Evolutionary conservation across 306 rosid genomes (phyloP).

Genomic region (Argentina anserina): DNA sequence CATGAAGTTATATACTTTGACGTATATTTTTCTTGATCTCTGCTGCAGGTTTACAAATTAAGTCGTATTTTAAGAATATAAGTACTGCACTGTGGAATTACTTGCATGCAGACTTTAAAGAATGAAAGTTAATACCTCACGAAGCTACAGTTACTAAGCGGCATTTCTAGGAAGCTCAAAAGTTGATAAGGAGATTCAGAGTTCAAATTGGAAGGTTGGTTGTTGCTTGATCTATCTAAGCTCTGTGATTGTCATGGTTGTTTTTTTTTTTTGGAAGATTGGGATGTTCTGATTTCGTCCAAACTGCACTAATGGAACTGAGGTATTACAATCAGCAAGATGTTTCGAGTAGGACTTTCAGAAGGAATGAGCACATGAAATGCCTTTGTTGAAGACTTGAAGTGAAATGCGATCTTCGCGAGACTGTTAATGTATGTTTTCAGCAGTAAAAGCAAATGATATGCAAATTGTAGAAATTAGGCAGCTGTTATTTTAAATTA

Average conservation of each 20-base stretch:
- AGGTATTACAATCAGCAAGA: neutral
- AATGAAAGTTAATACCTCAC: neutral
- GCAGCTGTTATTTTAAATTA: neutral
- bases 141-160: neutral
- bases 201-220: neutral
- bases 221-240: neutral
- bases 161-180: neutral
- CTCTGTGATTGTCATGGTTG: neutral
- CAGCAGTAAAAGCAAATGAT: neutral
- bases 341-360: neutral
- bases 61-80: slow-evolving; percentile 73
- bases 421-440: neutral
- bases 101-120: slow-evolving; percentile 9
- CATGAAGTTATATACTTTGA: neutral
- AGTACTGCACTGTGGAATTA: slow-evolving; percentile 6
- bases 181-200: neutral
- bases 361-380: neutral
- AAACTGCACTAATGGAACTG: neutral
- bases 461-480: neutral
- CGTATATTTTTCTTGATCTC: slow-evolving; percentile 2
- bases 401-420: neutral
- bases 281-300: neutral
- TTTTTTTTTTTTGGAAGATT: neutral
- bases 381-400: too few species aligned
- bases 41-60: slow-evolving; percentile 72